A percentile compares a stretch with the other conserved stretches of the same genome.
Evolutionary conservation across 805 yeast genomes (phyloP).

Genomic region (Starmera pachycereana): DNA sequence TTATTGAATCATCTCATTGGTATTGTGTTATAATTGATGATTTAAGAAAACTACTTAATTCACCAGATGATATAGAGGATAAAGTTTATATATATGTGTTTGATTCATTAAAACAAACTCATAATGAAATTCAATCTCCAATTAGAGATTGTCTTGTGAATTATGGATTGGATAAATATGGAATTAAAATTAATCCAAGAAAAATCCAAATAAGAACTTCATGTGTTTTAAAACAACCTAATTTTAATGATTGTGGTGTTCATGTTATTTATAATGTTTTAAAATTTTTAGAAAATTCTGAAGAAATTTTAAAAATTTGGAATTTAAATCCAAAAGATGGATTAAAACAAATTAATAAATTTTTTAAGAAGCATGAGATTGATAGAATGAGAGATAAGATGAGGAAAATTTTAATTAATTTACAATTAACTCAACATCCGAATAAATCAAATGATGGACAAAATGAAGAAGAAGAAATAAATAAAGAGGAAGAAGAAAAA

Average conservation of each 20-base stretch:
- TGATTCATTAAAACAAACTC: slow-evolving; percentile 66
- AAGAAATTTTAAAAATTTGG: slow-evolving; percentile 42
- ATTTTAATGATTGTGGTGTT: slow-evolving; percentile 90
- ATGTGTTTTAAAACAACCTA: slow-evolving; percentile 72
- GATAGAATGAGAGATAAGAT: slow-evolving; percentile 16
- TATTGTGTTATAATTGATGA: slow-evolving; percentile 65
- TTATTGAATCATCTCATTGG: slow-evolving; percentile 82
- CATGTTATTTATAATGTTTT: slow-evolving; percentile 71
- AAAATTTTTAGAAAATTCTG: slow-evolving; percentile 43
- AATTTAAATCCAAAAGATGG: slow-evolving; percentile 13
- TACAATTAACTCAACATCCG: slow-evolving; percentile 10
- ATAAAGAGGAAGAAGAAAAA: slow-evolving; percentile 7
- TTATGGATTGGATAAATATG: slow-evolving; percentile 60
- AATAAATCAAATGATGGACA: too few species aligned
- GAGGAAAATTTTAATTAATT: slow-evolving; percentile 9
- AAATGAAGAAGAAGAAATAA: slow-evolving; percentile 3
- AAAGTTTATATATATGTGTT: slow-evolving; percentile 33
- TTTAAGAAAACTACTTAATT: slow-evolving; percentile 24
- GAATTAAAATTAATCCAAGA: slow-evolving; percentile 32
- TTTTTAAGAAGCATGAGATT: slow-evolving; percentile 19
- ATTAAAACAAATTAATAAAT: not conserved
- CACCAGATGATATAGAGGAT: slow-evolving; percentile 6
- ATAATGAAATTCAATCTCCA: slow-evolving; percentile 39
- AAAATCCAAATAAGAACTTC: slow-evolving; percentile 40
- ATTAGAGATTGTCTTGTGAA: slow-evolving; percentile 49